A percentile compares a stretch with the other conserved stretches of the same genome.
These are phyloP conservation scores for Fusarium sp. DNA, from an alignment of 2,329 filamentous ascomycete species.

Conservation along the genomic window DNA sequence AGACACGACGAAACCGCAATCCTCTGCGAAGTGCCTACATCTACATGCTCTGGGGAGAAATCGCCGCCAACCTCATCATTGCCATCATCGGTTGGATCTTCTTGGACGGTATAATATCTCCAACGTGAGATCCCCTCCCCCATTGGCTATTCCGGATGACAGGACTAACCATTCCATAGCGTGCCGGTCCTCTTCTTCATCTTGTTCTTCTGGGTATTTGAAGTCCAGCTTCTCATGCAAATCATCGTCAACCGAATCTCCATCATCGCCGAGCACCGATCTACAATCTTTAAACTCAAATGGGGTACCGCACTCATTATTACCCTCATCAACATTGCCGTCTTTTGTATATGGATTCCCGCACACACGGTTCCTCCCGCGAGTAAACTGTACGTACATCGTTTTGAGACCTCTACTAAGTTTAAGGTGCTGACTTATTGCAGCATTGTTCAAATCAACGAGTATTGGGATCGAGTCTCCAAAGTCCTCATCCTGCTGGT, in stretches of 20 bases:
- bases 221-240: slow-evolving; percentile 65
- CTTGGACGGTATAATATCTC: slow-evolving; percentile 50
- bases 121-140: slow-evolving; percentile 40
- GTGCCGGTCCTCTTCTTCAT: slow-evolving; percentile 52
- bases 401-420: no score
- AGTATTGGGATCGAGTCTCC: slow-evolving; percentile 64
- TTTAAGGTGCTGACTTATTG: not conserved
- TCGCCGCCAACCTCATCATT: slow-evolving; percentile 54
- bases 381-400: slow-evolving; percentile 48
- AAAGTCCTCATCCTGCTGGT: slow-evolving; percentile 65
- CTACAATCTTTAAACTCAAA: slow-evolving; percentile 56
- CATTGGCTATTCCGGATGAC: not conserved
- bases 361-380: slow-evolving; percentile 56
- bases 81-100: slow-evolving; percentile 56
- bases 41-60: slow-evolving; percentile 61
- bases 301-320: slow-evolving; percentile 60
- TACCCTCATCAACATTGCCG: slow-evolving; percentile 63
- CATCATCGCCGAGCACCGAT: slow-evolving; percentile 58
- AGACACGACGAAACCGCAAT: slow-evolving; percentile 54
- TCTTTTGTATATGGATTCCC: slow-evolving; percentile 67
- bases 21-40: slow-evolving; percentile 54
- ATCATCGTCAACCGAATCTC: slow-evolving; percentile 68
- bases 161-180: slow-evolving; percentile 29
- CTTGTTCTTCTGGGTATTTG: slow-evolving; percentile 56
- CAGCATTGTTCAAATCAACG: slow-evolving; percentile 58